Base-by-base conservation (phyloP, 495 filamentous ascomycete genomes). In the Usnea hakonensis region DNA sequence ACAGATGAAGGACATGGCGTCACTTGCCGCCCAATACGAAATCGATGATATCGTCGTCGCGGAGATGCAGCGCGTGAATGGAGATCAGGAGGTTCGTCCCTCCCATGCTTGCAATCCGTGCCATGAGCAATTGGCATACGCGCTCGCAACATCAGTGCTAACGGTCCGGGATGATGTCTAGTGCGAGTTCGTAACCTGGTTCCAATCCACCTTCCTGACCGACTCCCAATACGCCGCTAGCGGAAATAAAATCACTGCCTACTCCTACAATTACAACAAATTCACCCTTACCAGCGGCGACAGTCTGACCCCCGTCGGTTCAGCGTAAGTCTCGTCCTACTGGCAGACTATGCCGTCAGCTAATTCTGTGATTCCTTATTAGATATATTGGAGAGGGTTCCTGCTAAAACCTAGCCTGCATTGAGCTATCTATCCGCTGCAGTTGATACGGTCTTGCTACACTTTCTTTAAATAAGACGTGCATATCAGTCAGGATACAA, bases 51-150 rank as follows among this genome's bases (percentile, higher is more conserved):
- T 52, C 5, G 48, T 52, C 6, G 3, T 52, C 19, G 19, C 26
- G 5, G 48, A 52, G 48, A 52, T 52, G 48, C 48, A 52, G 48
- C 48, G 48, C 26, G 28, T 52, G 28, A 52, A 52, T 10, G 48
- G 48, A 0, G 48, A 52, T 9, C 26, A 52, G 28, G 48, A 52
- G 48, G 48, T 52, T 52, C 48, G 48, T 32, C 2, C 1, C 17
- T 17, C 13, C 6, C 13, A 26, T 11, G 2, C 9, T 23, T 44
- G 6, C 41, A 4, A 26, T 28, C 23, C 44, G 1, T 50, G 11
- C 46, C 46, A 17, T 30, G 26, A 30, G 4, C 46, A 30, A 7
- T 17, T 19, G 13, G 1, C 5, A 8, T 30, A 0, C 5, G 23
- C 16, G 26, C 30, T 1, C 1, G 13, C 26, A 14, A 13, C 8